These are phyloP conservation scores for Tribonema minus DNA, from an alignment of 108 stramenopile genomes.

Conservation along the genomic window DNA sequence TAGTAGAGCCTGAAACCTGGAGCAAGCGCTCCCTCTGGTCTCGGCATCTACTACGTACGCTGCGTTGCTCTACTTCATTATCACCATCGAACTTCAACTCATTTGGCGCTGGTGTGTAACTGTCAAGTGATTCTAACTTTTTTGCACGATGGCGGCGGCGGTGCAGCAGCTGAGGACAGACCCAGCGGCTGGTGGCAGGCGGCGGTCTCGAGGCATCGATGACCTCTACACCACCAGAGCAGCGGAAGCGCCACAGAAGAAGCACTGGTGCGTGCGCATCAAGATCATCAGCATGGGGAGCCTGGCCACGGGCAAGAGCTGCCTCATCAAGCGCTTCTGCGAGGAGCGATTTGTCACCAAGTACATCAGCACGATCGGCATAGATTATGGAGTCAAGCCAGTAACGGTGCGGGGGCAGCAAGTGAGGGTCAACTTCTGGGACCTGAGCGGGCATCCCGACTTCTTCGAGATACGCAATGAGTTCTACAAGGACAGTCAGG, in stretches of 20 bases:
- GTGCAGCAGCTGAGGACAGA: too few species aligned
- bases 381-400: conserved; percentile 75
- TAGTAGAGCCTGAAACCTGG: too few species aligned
- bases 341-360: conserved; percentile 66
- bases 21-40: too few species aligned
- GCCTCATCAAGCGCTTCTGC: conserved; percentile 73
- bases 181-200: too few species aligned
- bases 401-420: conserved; percentile 47
- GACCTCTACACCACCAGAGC: conserved; percentile 32
- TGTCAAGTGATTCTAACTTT: too few species aligned
- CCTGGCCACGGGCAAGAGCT: conserved; percentile 64
- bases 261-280: conserved; percentile 52
- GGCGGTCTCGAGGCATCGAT: too few species aligned
- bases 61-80: too few species aligned
- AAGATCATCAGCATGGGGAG: conserved; percentile 67
- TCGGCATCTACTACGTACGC: too few species aligned
- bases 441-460: conserved; percentile 61
- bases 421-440: conserved; percentile 62
- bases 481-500: conserved; percentile 72
- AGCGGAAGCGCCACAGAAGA: conserved; percentile 30
- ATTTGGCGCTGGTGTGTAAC: too few species aligned
- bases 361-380: conserved; percentile 70
- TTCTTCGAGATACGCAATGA: conserved; percentile 74
- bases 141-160: too few species aligned
- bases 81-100: too few species aligned